Base-by-base conservation (phyloP, 148 eudicot genomes). In the Beta vulgaris region DNA sequence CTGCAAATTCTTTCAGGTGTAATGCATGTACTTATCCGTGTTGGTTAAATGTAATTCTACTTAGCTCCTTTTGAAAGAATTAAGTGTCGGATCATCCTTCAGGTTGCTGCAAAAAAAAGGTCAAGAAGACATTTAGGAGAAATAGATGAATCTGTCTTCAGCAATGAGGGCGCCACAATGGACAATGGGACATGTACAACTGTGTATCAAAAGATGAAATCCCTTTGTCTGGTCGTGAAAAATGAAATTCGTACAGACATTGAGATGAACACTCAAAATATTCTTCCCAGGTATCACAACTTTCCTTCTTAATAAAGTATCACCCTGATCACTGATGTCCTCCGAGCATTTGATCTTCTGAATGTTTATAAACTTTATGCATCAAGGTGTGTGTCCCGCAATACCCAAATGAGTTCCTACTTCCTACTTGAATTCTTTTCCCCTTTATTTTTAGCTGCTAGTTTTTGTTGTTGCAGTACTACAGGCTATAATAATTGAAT, bases 21-120 rank as follows among this genome's bases (percentile, higher is more conserved):
- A 28, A n/a, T 32, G 10, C 34, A 21, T 15, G 42, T n/a, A 12
- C 28, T 44, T 29, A 36, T 23, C 35, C 13, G 8, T 60, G 42
- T 44, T 68, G 15, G 37, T 42, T 55, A 31, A 43, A 35, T 15
- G 21, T 25, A 23, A 12, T 53, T 76, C 19, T 46, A 21, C 40
- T 48, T 54, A 2, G 19, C 25, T 54, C 13, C 7, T 68, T 69
- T 34, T 54, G 14, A 51, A 48, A 53, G 11, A 63, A 62, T 71
- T 44, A 23, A 14, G 23, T 35, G 66, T 28, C 53, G 31, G 37
- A 16, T 63, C 39, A 28, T 32, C 34, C 29, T 68, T 37, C 68
- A 83, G 86, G 79, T 77, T 80, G 86, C 86, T 77, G 77, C 86
- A 61, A 83, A 71, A 75, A 83, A 35, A 43, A 83, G 83, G 67